A percentile compares a stretch with the other conserved stretches of the same genome.
Evolutionary conservation across 2,329 filamentous ascomycete genomes (phyloP).

Genomic region (Trichoderma oligosporum): DNA sequence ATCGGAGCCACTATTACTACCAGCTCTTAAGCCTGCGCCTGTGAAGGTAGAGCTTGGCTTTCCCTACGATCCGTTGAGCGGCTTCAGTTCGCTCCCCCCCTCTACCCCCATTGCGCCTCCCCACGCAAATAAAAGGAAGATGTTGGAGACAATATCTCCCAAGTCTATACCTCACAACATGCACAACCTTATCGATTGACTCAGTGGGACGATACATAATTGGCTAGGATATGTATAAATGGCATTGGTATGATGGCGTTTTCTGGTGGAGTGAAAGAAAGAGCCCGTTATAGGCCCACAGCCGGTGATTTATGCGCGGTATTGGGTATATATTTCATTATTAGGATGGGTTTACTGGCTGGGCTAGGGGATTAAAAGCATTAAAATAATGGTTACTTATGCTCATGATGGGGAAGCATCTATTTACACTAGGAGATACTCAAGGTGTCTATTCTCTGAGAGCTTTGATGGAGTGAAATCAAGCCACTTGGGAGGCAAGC

Average conservation of each 20-base stretch:
- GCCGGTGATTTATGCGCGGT: neutral
- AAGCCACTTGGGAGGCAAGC: neutral
- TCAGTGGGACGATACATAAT: slow-evolving; percentile 1
- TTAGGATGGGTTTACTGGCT: neutral
- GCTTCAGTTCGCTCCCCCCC: slow-evolving; percentile 23
- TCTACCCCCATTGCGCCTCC: slow-evolving; percentile 24
- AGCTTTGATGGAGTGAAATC: neutral
- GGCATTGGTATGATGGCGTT: slow-evolving; percentile 2
- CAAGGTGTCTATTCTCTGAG: neutral
- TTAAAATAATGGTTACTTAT: neutral
- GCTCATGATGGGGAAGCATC: neutral
- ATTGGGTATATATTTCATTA: slow-evolving; percentile 9
- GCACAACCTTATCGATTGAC: slow-evolving; percentile 35
- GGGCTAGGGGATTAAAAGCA: neutral
- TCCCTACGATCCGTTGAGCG: slow-evolving; percentile 12
- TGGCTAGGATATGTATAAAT: slow-evolving; percentile 3
- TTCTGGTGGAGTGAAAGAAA: neutral
- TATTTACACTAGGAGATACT: neutral
- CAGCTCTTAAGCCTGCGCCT: slow-evolving; percentile 27
- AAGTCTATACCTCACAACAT: slow-evolving; percentile 41
- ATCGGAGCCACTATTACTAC: slow-evolving; percentile 19
- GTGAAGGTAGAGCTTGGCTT: slow-evolving; percentile 17
- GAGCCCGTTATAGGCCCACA: neutral
- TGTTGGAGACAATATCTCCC: slow-evolving; percentile 46
- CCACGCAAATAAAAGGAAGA: slow-evolving; percentile 26